phyloP scores from a whole-genome alignment of 768 basidiomycete genomes.

The Ramaria rubella region DNA sequence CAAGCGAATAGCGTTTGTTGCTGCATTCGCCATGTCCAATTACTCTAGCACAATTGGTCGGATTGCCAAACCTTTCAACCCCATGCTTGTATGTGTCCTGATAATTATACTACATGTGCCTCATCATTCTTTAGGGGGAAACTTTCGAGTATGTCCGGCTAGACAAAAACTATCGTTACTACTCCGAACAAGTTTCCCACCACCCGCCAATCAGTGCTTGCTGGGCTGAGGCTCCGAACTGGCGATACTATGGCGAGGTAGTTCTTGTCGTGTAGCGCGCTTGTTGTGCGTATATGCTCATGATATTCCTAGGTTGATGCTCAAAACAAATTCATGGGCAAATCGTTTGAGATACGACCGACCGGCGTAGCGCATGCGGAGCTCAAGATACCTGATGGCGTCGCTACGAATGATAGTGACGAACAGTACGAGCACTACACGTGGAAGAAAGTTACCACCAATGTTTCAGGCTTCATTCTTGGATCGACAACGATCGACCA shows the following conservation, averaged over 20 bases:
- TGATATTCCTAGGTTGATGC: conserved; percentile 82
- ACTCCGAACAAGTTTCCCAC: conserved; percentile 96
- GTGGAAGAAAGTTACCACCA: conserved; percentile 93
- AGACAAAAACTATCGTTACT: conserved; percentile 85
- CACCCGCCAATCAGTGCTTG: conserved; percentile 97
- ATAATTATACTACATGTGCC: not conserved
- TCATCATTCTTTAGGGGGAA: conserved; percentile 50
- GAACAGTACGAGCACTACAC: conserved; percentile 85
- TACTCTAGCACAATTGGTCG: conserved; percentile 94
- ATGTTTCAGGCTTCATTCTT: conserved; percentile 87
- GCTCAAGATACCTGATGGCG: conserved; percentile 65
- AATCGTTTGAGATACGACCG: conserved; percentile 92
- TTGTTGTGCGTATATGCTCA: not conserved
- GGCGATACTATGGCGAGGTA: conserved; percentile 89
- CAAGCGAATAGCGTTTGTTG: conserved; percentile 83
- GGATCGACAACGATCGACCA: conserved; percentile 86
- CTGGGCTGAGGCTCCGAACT: conserved; percentile 83
- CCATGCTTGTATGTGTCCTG: conserved; percentile 65
- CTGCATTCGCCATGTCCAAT: conserved; percentile 96
- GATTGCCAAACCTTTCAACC: conserved; percentile 97
- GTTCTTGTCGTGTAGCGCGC: conserved; percentile 1
- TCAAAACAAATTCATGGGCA: conserved; percentile 94
- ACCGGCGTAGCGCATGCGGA: conserved; percentile 92
- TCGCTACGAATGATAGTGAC: conserved; percentile 45
- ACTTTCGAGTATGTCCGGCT: conserved; percentile 90